Base-by-base conservation (phyloP, 306 rosid species). In the Lathyrus sativus region DNA sequence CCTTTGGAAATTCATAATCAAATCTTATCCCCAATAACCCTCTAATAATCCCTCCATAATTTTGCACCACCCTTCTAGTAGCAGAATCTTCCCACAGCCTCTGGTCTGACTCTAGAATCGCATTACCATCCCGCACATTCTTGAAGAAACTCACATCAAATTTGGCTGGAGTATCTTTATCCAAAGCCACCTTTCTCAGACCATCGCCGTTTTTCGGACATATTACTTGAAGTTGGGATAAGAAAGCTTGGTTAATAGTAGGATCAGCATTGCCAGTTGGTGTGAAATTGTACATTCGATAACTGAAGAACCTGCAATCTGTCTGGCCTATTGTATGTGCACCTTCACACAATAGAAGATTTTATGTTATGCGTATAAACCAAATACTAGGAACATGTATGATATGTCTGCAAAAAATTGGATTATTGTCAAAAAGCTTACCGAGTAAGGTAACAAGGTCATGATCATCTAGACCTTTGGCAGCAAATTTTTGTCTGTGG, bases 321-420 rank as follows among this genome's bases (percentile, higher is more conserved):
- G 93, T 84, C 65, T 82, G 91, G 19, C 95, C 96, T 5, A 82
- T 76, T n/a, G 91, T 82, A 65, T 90, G 96, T 43, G 85, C 95
- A 9, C 89, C 96, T 85, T 74, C 60, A 76, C 1, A 49, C 13
- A 54, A 64, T 1, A 28, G 0, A 9, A 35, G 13, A 11, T 13
- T 28, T 56, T 28, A 12, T 0, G 39, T 56, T 2, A 28, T 44
- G 6, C 19, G 10, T 68, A 3, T 11, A 31, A 11, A 5, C 17
- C 48, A 60, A 55, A 55, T 55, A 11, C 37, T 55, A 26, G 38
- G 15, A 54, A 54, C 17, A 55, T 22, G 2, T 54, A 22, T 48
- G 54, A 48, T 15, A 48, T 48, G 54, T 7, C 11, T 15, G 18
- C 46, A 14, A 48, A 48, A 2, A 2, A 0, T 44, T 13, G 8